Base-by-base conservation (phyloP, 2,329 filamentous ascomycete genomes). In the Rutstroemia sp. region DNA sequence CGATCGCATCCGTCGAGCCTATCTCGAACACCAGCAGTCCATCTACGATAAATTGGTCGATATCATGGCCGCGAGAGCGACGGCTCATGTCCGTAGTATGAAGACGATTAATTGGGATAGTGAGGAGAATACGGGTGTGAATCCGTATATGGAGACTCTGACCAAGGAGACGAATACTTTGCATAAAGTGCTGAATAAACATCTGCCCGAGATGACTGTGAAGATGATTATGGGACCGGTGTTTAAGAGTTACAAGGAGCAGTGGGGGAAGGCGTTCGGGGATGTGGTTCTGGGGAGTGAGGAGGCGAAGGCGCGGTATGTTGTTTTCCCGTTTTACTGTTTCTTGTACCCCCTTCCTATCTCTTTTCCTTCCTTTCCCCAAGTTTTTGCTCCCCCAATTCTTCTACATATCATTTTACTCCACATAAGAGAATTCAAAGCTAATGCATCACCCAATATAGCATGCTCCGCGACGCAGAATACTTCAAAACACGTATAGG, bases 21-120 rank as follows among this genome's bases (percentile, higher is more conserved):
- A 63, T 57, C 83, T 87, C 61, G 86, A 89, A 64, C 86, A 89
- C 64, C 86, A 89, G 64, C 77, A 78, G 44, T 83, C 82, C 16
- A 88, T 89, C 52, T 84, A 88, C 63, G 85, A 88, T 58, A 89
- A 89, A 64, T 73, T 89, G 2, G 82, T 88, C 9, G 85, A 88
- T 57, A 89, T 89, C 54, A 87, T 89, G 81, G 80, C 80, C 34
- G 78, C 78, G 19, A 77, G 86, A 21, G 82, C 84, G 3, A 73
- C 77, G 2, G 73, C 81, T 3, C 84, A 87, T 64, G 79, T 86
- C 45, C 81, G 78, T 58, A 74, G 79, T 7, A 82, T 89, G 76
- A 81, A 78, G 63, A 80, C 80, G 59, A 80, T 87, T 46, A 76
- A 87, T 58, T 88, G 84, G 80, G 52, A 67, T 42, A 40, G 2